Evolutionary conservation across 371 early-diverging fungal genomes (phyloP), one percentile per base, ranked within the genome.

Genomic region (Haplosporangium sp.): DNA sequence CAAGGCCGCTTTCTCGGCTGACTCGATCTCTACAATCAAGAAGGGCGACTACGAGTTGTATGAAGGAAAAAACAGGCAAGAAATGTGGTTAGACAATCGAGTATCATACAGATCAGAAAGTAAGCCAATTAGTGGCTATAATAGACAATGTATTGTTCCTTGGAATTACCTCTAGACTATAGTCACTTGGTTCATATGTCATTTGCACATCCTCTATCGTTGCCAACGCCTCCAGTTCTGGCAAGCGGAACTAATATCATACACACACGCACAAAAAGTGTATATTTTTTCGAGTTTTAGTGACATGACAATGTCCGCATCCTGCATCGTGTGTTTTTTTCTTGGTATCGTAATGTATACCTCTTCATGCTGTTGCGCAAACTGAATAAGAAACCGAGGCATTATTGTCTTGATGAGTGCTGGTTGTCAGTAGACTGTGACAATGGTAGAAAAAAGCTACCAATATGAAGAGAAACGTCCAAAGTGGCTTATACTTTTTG

Each of bases 161-260:
- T 12, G 8, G 42, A 40, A 77, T 60, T 88, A 87, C 90, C 58
- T 87, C 84, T 9, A 86, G 59, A 50, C 81, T 83, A 66, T 92
- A 92, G 40, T 79, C 82, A 23, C 69, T 67, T 52, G 76, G 68
- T 60, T 88, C 83, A 59, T 87, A 92, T n/a, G 72, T 81, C 47
- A 92, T 71, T 2, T 77, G 64, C 6, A 95, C 87, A 66, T 87
- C 83, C 69, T 95, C 94, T 9, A 96, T 73, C 18, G 83, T 81
- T 0, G 96, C 91, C 59, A 97, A 82, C 0, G 97, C 87, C 29
- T 93, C 87, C 55, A 97, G 88, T 81, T 97, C 97, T 53, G 91
- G 86, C 40, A 90, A 81, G 40, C 94, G 89, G 75, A 94, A 94
- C 73, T 93, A 90, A 37, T 14, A 38, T 55, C 12, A 11, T 16